A percentile compares a stretch with the other conserved stretches of the same genome.
Evolutionary conservation across 176 grass and related monocot species (phyloP).

Genomic region (Carex kokanica): DNA sequence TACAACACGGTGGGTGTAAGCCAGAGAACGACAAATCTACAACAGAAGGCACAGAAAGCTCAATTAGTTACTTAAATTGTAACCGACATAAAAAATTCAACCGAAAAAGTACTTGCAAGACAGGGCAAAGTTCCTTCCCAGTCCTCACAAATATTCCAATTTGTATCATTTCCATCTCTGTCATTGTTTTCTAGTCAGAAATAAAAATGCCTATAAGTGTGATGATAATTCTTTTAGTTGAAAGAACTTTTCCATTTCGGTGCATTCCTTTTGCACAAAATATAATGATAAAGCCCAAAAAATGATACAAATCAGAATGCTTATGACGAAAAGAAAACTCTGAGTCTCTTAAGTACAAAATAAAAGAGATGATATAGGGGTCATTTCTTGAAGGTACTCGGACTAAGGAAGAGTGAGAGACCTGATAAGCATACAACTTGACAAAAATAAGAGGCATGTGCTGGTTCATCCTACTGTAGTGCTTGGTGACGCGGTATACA

Average conservation of each 20-base stretch:
- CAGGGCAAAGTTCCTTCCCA: neutral
- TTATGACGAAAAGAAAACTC: neutral
- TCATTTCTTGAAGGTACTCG: neutral
- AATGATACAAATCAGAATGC: neutral
- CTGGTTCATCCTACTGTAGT: slow-evolving; percentile 77
- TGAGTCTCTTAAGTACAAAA: neutral
- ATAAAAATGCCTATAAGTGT: neutral
- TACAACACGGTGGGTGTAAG: slow-evolving; percentile 80
- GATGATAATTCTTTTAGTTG: neutral
- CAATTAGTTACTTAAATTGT: slow-evolving; percentile 5
- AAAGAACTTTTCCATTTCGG: neutral
- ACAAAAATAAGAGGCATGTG: slow-evolving; percentile 71
- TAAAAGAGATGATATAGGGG: neutral
- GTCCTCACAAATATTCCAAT: neutral
- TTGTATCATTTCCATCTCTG: neutral
- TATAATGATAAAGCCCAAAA: neutral
- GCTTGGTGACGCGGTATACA: slow-evolving; percentile 74
- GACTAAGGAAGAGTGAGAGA: neutral
- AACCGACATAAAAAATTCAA: neutral
- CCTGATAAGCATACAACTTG: slow-evolving; percentile 86
- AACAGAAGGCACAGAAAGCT: neutral
- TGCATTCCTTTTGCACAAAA: neutral
- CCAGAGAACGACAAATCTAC: slow-evolving; percentile 88
- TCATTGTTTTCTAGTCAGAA: neutral
- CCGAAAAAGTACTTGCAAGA: neutral